Evolutionary conservation across 2,329 filamentous ascomycete genomes (phyloP).

Genomic region (Colletotrichum noveboracense): DNA sequence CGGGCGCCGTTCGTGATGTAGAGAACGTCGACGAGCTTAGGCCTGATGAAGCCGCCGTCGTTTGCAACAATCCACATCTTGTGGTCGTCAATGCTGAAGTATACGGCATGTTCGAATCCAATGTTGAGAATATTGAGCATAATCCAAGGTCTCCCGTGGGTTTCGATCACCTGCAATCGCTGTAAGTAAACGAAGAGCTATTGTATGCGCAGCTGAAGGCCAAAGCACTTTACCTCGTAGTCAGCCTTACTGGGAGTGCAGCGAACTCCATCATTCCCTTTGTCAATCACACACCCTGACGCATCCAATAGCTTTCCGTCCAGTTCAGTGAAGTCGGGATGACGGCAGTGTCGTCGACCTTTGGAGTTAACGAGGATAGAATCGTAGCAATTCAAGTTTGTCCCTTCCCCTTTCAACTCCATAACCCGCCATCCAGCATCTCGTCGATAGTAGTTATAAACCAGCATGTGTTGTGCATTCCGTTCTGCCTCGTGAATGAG

Average conservation of each 20-base stretch:
- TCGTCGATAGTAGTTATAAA: constrained; percentile 7
- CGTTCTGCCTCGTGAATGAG: neutral
- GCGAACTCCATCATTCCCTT: neutral
- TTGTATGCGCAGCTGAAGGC: neutral
- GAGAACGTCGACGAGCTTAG: constrained; percentile 36
- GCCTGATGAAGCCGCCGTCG: constrained; percentile 59
- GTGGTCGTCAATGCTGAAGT: constrained; percentile 55
- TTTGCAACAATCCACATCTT: constrained; percentile 58
- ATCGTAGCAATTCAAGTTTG: constrained; percentile 54
- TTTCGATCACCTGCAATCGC: neutral
- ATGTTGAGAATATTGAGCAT: constrained; percentile 6
- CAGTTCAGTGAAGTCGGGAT: neutral
- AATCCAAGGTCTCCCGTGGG: neutral
- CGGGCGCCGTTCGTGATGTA: constrained; percentile 55
- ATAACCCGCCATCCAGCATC: neutral
- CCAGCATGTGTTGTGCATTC: neutral
- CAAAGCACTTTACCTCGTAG: neutral
- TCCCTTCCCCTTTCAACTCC: neutral
- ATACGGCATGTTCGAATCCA: constrained; percentile 3
- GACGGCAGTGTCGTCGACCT: constrained; percentile 55
- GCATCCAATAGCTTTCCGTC: neutral
- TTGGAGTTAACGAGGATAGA: constrained; percentile 67
- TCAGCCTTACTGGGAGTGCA: neutral
- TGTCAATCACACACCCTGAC: neutral
- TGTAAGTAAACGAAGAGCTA: neutral